Base-by-base conservation (phyloP, 768 basidiomycete species). In the Cystofilobasidium macerans region DNA sequence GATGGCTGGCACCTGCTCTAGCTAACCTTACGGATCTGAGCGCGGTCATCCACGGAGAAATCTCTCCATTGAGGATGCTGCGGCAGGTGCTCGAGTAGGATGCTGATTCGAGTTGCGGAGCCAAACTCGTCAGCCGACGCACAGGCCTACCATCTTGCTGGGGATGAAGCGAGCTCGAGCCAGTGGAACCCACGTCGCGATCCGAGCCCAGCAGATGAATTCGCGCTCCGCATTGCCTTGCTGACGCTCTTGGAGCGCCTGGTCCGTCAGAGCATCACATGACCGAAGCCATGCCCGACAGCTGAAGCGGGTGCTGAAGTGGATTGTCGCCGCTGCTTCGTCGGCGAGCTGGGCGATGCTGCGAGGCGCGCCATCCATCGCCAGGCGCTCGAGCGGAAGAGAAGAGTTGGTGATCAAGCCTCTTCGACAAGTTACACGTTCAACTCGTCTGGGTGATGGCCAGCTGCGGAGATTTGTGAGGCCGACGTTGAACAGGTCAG, bases 21-120 rank as follows among this genome's bases (percentile, higher is more conserved):
- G 43, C 65, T 38, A 5, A 67, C 65, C 28, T 40, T 9, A 36
- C 59, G 48, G 33, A 67, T 28, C 18, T 26, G 51, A 2, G 60
- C 38, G 42, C 57, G 61, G 28, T 67, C 65, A 11, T 61, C 53
- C 12, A 53, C 7, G 9, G 38, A 20, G 6, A 67, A 35, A 38
- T 67, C 65, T 24, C 56, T 28, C n/a, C 53, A 57, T 20, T 60
- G 58, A 7, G 65, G 65, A 53, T 67, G 65, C 0, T 59, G 33
- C 16, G 65, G 65, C 16, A 67, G 26, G 24, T 61, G 51, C 33
- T 67, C 65, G 32, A 67, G 53, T 24, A 67, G 56, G 24, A 67
- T 67, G 35, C 65, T 66, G 48, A 1, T 9, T 28, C 9, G 13
- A 24, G 13, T 18, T 9, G 26, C 54, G 2, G 26, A 20, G 24